phyloP scores from a whole-genome alignment of 768 basidiomycete genomes.

The Termitomyces sp. region DNA sequence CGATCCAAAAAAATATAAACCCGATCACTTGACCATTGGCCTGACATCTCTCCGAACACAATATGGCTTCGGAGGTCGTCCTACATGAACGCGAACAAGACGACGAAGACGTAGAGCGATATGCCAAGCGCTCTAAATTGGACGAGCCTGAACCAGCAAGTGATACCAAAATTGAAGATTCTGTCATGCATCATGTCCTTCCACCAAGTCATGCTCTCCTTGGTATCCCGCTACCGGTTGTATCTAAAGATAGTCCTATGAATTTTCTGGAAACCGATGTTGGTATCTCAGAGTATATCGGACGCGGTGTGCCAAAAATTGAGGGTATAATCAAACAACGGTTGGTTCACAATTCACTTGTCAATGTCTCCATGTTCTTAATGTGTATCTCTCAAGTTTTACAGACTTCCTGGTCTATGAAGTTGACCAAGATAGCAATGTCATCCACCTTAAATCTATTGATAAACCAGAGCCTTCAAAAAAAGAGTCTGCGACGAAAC shows the following conservation, averaged over 20 bases:
- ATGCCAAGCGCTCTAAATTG: constrained; percentile 38
- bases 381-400: constrained; percentile 50
- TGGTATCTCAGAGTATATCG: constrained; percentile 86
- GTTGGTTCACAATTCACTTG: constrained; percentile 33
- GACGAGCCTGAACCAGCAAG: constrained; percentile 18
- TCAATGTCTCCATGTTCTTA: not conserved
- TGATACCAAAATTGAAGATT: constrained; percentile 1
- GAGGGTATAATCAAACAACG: constrained; percentile 96
- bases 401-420: constrained; percentile 97
- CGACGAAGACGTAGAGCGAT: constrained; percentile 36
- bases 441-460: constrained; percentile 77
- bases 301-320: constrained; percentile 62
- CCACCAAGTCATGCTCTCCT: constrained; percentile 75
- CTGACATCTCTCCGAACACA: not conserved
- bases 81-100: constrained; percentile 50
- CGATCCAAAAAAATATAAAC: constrained; percentile 7
- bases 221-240: constrained; percentile 48
- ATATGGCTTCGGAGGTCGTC: constrained; percentile 31
- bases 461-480: constrained; percentile 59
- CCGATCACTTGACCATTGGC: constrained; percentile 4
- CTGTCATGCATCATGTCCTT: constrained; percentile 32
- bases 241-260: constrained; percentile 42
- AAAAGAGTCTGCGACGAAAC: constrained; percentile 24
- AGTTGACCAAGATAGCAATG: constrained; percentile 75
- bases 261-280: constrained; percentile 77